Base-by-base conservation (phyloP, 768 basidiomycete species). In the Boletus sp. region DNA sequence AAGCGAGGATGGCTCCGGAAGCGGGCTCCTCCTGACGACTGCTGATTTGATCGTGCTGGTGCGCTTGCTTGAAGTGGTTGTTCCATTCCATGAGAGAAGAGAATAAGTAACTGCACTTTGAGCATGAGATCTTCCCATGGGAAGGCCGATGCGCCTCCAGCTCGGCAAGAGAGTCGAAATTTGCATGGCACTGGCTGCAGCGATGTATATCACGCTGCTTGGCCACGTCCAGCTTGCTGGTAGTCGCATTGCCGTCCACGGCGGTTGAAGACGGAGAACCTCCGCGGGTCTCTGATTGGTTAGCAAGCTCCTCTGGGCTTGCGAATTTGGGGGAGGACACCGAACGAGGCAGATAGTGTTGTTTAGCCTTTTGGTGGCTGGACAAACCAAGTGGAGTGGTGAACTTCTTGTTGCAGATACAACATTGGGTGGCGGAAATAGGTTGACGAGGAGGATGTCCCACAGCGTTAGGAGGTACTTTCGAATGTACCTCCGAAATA, bases 61-160 rank as follows among this genome's bases (percentile, higher is more conserved):
- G 69, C 29, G 46, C 57, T 44, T 47, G 47, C 42, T 65, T 67
- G 54, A 69, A 68, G 42, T 70, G 69, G 30, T 52, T 17, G 33
- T 71, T 71, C 69, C 69, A 71, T 39, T 70, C 69, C 14, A 63
- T 0, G 30, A 70, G 64, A 28, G 69, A 65, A 42, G 63, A 49
- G 17, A 40, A 70, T 4, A 56, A 11, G 47, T 56, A n/a, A 42
- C 18, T 46, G 55, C 69, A 70, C 44, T 67, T 69, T 9, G 67
- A 69, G 48, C 69, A 70, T 15, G 67, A 3, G 47, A 71, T 51
- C 49, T 52, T 58, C 36, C 44, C 57, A 33, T 67, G 67, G 36
- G 63, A 52, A 10, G 61, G 47, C 33, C 52, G 57, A 36, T 71
- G 69, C 4, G 12, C 49, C 44, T 71, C 59, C 35, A 71, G 52